Evolutionary conservation across 306 rosid genomes (phyloP), one percentile per base, ranked within the genome.

Genomic region (Acmispon strigosus): DNA sequence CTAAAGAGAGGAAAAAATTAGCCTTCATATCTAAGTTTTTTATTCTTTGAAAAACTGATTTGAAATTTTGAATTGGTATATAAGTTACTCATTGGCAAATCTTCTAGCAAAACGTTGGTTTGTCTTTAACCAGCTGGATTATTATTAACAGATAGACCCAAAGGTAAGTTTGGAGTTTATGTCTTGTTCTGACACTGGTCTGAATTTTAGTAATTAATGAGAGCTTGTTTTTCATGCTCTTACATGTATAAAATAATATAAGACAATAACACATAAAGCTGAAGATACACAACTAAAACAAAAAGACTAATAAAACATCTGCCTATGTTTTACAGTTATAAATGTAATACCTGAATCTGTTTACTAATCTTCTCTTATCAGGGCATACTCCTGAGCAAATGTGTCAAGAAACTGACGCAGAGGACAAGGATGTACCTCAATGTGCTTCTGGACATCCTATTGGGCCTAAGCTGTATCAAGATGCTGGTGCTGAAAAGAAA

Each of bases 391-490:
- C 41, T 62, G 82, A 76, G 61, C 66, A 60, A 68, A 80, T 22
- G 56, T 53, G 41, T 66, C 79, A 75, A 71, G 76, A 66, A 78
- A 27, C 79, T 45, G 73, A 32, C 48, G 74, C 63, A 32, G 72
- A 61, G 74, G 64, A 74, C 51, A 74, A 76, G 75, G 57, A 58
- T 81, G 52, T 56, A 61, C 73, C 70, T 75, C 34, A 72, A 34
- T 72, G 62, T 14, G 3, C 69, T 39, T 63, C 71, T 15, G 63
- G 54, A 72, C 69, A 70, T 78, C 84, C 68, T 73, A 34, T 73
- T 45, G 60, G 48, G 77, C 72, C 79, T 72, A 79, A 48, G 75
- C 48, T 58, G 60, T 65, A 51, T 83, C 78, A 63, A 50, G 85
- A 84, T 57, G 70, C 70, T 62, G 73, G 54, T 66, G 43, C 69